A percentile compares a stretch with the other conserved stretches of the same genome.
Evolutionary conservation across 768 basidiomycete genomes (phyloP).

Genomic region (Boletus pseudo-olivaceus): DNA sequence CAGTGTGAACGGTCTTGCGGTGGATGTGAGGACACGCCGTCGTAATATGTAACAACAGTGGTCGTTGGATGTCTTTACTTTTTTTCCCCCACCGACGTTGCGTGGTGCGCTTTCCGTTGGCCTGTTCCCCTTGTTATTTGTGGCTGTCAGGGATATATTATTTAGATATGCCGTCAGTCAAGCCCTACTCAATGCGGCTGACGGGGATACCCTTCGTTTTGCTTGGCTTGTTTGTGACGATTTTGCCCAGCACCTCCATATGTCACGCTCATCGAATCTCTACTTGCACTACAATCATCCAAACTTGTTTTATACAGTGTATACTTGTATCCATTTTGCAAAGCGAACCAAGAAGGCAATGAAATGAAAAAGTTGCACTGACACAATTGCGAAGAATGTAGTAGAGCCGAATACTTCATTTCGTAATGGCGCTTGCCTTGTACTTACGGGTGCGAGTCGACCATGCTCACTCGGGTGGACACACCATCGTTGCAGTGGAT

Average conservation of each 20-base stretch:
- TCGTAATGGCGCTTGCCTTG: too few relatives aligned
- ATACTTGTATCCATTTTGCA: neutral
- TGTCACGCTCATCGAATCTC: neutral
- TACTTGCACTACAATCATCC: neutral
- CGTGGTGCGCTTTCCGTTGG: neutral
- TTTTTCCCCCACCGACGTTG: neutral
- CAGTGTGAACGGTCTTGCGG: conserved; percentile 55
- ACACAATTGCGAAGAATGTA: too few relatives aligned
- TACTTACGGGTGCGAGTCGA: too few relatives aligned
- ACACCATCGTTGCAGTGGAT: neutral
- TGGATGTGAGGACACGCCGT: conserved; percentile 36
- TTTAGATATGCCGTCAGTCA: neutral
- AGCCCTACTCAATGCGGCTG: neutral
- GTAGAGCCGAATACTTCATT: too few relatives aligned
- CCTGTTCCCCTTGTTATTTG: neutral
- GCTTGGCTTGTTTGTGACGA: neutral
- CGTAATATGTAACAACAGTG: neutral
- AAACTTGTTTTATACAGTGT: neutral
- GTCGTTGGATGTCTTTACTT: neutral
- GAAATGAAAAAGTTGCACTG: too few relatives aligned
- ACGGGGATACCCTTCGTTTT: neutral
- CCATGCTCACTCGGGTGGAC: too few relatives aligned
- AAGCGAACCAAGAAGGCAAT: neutral
- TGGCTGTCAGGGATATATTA: neutral
- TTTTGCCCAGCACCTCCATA: neutral